Conservation (phyloP, 768 basidiomycete species). For the Fomitopsis pulvina region DNA sequence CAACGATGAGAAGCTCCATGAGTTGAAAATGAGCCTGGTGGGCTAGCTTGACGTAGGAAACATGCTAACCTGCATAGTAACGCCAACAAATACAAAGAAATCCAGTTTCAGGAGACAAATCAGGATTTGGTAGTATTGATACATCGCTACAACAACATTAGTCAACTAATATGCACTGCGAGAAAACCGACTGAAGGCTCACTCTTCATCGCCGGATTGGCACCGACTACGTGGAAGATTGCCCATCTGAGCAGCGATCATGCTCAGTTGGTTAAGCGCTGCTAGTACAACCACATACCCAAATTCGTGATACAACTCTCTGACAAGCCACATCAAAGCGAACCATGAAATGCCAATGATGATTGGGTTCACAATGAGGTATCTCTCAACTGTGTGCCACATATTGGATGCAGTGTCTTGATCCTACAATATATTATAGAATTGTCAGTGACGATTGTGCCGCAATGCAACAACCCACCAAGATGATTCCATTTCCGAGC, state of each 20-base stretch:
- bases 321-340: slow-evolving; percentile 60
- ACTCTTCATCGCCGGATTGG: slow-evolving; percentile 83
- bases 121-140: slow-evolving; percentile 82
- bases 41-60: neutral
- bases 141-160: slow-evolving; percentile 70
- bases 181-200: slow-evolving; percentile 17
- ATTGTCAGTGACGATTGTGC: too few species aligned
- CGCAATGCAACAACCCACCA: too few species aligned
- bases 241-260: slow-evolving; percentile 57
- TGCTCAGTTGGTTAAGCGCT: too few species aligned
- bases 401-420: slow-evolving; percentile 47
- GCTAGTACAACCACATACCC: slow-evolving; percentile 43
- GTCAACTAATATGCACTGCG: neutral
- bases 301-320: slow-evolving; percentile 71
- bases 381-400: slow-evolving; percentile 52
- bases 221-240: slow-evolving; percentile 85
- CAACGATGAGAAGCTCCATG: slow-evolving; percentile 85
- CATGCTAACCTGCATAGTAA: slow-evolving; percentile 79
- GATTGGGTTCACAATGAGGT: slow-evolving; percentile 68
- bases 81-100: slow-evolving; percentile 83
- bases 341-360: slow-evolving; percentile 64
- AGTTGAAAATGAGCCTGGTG: neutral
- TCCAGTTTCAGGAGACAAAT: slow-evolving; percentile 87
- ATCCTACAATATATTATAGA: too few species aligned
- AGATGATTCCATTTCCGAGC: slow-evolving; percentile 28